Evolutionary conservation across 768 basidiomycete species (phyloP), one percentile per base, ranked within the genome.

Genomic region (Collybia sp.): DNA sequence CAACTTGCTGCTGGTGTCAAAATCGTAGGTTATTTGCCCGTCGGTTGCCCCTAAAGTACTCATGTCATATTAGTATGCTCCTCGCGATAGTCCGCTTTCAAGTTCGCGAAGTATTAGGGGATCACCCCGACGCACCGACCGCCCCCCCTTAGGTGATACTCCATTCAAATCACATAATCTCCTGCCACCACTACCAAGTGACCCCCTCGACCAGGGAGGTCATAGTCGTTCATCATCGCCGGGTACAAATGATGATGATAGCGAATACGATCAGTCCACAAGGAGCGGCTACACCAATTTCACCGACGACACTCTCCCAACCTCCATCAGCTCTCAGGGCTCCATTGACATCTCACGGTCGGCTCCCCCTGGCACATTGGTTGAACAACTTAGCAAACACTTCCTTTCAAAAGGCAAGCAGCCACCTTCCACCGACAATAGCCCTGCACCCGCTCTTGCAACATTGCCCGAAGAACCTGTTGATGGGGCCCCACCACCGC

Each of bases 1-100:
- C 89, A 89, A 49, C 66, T 94, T 25, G 83, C 77, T 30, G 83
- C 82, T 46, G 90, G 87, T 31, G 83, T 78, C 12, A 80, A 77
- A 45, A 70, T 88, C 49, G 87, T 92, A 58, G 51, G 79, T 71
- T 30, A 8, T 42, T 46, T 40, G 40, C 30, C 44, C 45, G 15
- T 31, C 40, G 12, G 16, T 35, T 16, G 6, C 15, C 30, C 20
- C 42, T 37, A 15, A 11, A 47, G 42, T 51, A 30, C 47, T 43
- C 32, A 32, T 18, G n/a, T 38, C 42, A n/a, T 46, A 43, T 40
- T 52, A 88, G 85, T 83, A 84, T 58, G 77, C 78, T 38, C 79
- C 80, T 12, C 70, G 80, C 51, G 71, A 77, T 39, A 77, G 72
- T n/a, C 71, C 77, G 32, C 61, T 77, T 25, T 77, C 82, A 5